These are phyloP conservation scores for Cucumis sativus DNA, from an alignment of 306 rosid species.

Conservation along the genomic window DNA sequence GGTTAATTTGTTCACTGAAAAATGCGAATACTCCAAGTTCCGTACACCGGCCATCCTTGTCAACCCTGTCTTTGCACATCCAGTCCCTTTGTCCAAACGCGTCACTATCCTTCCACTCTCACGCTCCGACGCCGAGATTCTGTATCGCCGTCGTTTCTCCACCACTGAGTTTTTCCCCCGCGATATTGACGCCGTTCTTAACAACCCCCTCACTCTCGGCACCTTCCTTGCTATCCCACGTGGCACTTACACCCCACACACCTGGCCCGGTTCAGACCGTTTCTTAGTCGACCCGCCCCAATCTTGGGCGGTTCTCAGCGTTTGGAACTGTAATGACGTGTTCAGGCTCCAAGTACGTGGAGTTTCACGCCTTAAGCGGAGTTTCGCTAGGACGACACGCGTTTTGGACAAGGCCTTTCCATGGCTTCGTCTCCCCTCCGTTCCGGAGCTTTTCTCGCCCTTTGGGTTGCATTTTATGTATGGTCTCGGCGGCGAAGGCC, in stretches of 20 bases:
- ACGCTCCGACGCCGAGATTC: constrained; percentile 47
- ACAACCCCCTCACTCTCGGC: constrained; percentile 57
- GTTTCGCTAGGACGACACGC: constrained; percentile 51
- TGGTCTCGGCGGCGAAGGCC: constrained; percentile 80
- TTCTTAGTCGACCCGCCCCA: constrained; percentile 47
- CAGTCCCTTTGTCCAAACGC: constrained; percentile 15
- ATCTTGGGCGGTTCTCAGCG: constrained; percentile 87
- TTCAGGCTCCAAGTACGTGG: constrained; percentile 67
- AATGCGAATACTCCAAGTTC: constrained; percentile 83
- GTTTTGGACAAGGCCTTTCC: constrained; percentile 64
- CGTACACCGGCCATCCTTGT: constrained; percentile 80
- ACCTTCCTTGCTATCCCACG: constrained; percentile 74
- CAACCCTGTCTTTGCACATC: constrained; percentile 82
- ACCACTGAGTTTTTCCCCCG: constrained; percentile 90
- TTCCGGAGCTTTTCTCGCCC: constrained; percentile 63
- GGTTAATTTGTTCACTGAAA: constrained; percentile 63
- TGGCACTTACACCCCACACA: constrained; percentile 16
- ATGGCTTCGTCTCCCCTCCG: constrained; percentile 58
- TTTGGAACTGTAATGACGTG: constrained; percentile 80
- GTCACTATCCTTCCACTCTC: constrained; percentile 40
- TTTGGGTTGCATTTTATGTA: constrained; percentile 72
- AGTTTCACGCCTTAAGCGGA: constrained; percentile 42
- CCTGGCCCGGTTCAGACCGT: constrained; percentile 50
- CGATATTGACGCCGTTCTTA: constrained; percentile 69
- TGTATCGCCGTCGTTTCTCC: constrained; percentile 64